A percentile compares a stretch with the other conserved stretches of the same genome.
Evolutionary conservation across 495 filamentous ascomycete genomes (phyloP).

Genomic region (Stereocaulon alpinum): DNA sequence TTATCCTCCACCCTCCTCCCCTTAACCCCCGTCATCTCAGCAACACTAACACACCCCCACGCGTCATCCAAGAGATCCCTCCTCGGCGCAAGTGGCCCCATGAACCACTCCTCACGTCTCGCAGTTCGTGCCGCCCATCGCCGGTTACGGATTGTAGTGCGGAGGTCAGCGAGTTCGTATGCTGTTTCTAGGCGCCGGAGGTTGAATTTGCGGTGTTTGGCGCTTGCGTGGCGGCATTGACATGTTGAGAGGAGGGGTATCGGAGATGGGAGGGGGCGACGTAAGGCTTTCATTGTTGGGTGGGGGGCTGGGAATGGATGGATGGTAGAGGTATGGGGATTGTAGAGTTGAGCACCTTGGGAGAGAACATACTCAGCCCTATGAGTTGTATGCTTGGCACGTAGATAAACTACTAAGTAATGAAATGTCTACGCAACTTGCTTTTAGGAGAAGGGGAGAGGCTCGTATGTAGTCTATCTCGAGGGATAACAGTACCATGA

Average conservation of each 20-base stretch:
- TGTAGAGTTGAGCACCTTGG: not conserved
- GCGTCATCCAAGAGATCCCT: slow-evolving; percentile 48
- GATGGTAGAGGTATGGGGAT: not conserved
- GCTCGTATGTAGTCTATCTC: too few species aligned
- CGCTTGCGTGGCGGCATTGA: not conserved
- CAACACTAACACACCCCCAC: slow-evolving; percentile 33
- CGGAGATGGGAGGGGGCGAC: not conserved
- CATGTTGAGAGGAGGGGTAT: not conserved
- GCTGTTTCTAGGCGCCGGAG: not conserved
- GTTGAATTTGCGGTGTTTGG: not conserved
- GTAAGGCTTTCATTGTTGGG: slow-evolving; percentile 6
- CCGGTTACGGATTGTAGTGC: not conserved
- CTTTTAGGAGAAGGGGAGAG: too few species aligned
- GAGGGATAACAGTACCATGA: too few species aligned
- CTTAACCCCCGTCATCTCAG: not conserved
- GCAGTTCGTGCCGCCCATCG: not conserved
- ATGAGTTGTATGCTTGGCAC: not conserved
- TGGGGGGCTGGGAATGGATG: not conserved
- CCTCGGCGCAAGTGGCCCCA: slow-evolving; percentile 66
- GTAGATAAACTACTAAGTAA: too few species aligned
- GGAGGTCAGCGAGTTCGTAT: not conserved
- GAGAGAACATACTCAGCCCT: slow-evolving; percentile 11
- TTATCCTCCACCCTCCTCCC: not conserved
- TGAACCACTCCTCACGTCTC: slow-evolving; percentile 56
- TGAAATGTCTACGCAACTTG: too few species aligned